Base-by-base conservation (phyloP, 78 protist species). In the Pigoraptor vietnamica region DNA sequence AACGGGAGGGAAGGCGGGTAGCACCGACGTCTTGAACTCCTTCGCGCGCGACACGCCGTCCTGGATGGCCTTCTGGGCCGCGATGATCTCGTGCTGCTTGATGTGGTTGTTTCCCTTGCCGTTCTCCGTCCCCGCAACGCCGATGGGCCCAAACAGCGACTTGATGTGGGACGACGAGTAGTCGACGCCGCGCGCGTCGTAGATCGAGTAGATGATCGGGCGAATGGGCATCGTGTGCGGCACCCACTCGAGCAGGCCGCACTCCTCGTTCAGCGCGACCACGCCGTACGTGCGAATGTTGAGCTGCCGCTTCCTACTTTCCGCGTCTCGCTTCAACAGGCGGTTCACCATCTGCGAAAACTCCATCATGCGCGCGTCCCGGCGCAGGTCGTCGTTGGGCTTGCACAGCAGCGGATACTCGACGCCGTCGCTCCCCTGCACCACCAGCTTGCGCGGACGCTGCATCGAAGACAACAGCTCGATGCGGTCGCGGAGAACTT, bases 211-310 rank as follows among this genome's bases (percentile, higher is more conserved):
- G 2, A 93, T 23, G 39, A 96, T 84, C 32, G 38, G 9, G 9
- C 98, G 88, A 0, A 96, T n/a, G 10, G 90, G 87, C 0, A 23
- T 24, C 34, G 96, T 93, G 90, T 96, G 35, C 0, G 56, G 87
- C 40, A 98, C 98, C 99, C 99, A 98, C 90, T 98, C 99, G 40
- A 98, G 93, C 36, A 98, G 37, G 38, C 99, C 99, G 40, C 93
- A 86, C 32, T 93, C 95, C 37, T 97, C 98, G 86, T 93, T 92
- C 33, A 98, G 89, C 39, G 98, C 97, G 21, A 95, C 89, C 23
- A 98, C 99, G 10, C 95, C 89, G 83, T 97, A 98, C 23, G 98
- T 96, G 29, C 95, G 84, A 35, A 96, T 95, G 84, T 24, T 39
- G 88, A 93, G 90, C 40, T 81, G 86, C 23, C 90, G 94, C 79